Conservation (phyloP, 768 basidiomycete genomes). For the Suillus alpinus region DNA sequence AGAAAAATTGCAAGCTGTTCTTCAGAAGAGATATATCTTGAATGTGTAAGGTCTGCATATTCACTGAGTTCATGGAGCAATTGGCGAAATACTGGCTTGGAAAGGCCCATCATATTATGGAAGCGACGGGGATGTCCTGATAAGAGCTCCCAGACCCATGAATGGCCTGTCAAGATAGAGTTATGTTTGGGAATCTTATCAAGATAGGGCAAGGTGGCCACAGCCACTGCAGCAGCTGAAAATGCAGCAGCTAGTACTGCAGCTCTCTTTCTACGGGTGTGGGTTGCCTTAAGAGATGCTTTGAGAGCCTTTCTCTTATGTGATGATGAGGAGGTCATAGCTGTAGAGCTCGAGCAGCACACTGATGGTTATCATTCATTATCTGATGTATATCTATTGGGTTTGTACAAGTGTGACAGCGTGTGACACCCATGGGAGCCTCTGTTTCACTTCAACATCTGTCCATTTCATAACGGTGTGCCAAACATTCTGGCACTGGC, state of each 20-base stretch:
- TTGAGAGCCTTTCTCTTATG: neutral
- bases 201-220: neutral
- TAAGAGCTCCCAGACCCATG: neutral
- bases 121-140: neutral
- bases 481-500: no score
- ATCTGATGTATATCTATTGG: no score
- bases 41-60: neutral
- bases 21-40: neutral
- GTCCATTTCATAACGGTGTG: neutral
- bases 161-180: neutral
- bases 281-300: neutral
- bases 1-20: neutral
- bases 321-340: neutral
- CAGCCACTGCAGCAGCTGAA: neutral
- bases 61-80: neutral
- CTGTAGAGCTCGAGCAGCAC: neutral
- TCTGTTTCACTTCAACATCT: neutral
- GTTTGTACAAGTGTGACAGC: neutral
- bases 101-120: neutral
- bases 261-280: neutral
- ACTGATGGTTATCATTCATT: neutral
- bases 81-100: neutral
- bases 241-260: neutral
- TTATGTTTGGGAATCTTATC: neutral
- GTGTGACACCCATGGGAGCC: neutral